Evolutionary conservation across 257 asterid species (phyloP), one percentile per base, ranked within the genome.

Genomic region (Solanum bulbocastanum): DNA sequence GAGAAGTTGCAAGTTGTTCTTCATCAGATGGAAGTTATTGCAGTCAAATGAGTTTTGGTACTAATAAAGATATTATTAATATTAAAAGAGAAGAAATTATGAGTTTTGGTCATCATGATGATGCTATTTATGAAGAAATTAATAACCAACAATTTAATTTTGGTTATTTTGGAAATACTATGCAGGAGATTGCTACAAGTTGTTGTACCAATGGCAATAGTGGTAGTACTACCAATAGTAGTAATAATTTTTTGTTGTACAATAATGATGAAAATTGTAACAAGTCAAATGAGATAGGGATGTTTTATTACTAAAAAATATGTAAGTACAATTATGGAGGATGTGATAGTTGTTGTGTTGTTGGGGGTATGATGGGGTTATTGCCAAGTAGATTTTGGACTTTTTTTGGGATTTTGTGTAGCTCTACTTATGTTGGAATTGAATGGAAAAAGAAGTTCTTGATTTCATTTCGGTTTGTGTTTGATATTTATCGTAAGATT

Each of bases 1-100:
- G 78, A 8, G 78, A 71, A 33, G 78, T 92, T 37, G 88, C 92
- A 32, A 93, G 94, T 81, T 92, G 97, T 83, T 93, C 96, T 1
- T 94, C 98, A 23, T 95, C 98, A 3, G 96, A 93, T 87, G 94
- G 93, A 36, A 93, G 96, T 44, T 33, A 72, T 72, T 89, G 93
- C 72, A 87, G 92, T 81, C 92, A 93, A 56, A 88, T 93, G 65
- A 91, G 91, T 84, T 88, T 90, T 40, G 95, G 95, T 30, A 14
- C 20, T 16, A 16, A 33, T 32, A 91, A 92, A 66, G 95, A 92
- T 58, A 88, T 91, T 72, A 88, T 90, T 56, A 95, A 92, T 73
- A 88, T 92, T 56, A 95, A 94, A 40, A 94, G 89, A 88, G 97
- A 95, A 66, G 92, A 90, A 56, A 88, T 89, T 83, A 91, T 79